Percentiles rank a stretch among this genome's conserved stretches.
phyloP scores from a whole-genome alignment of 495 filamentous ascomycete species.

The Hypoxylon perforatum region DNA sequence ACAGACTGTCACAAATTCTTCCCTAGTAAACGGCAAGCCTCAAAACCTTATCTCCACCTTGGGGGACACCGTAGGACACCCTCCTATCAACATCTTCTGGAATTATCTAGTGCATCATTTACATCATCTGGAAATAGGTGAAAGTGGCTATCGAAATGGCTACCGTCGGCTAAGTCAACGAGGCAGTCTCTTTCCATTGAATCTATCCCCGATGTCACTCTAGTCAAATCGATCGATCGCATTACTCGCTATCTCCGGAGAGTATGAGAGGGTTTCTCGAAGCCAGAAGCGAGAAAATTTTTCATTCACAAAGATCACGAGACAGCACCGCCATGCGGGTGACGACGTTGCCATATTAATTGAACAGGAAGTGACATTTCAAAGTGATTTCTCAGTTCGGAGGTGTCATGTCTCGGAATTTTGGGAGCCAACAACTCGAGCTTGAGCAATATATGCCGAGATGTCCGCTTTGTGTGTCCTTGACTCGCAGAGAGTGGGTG shows the following conservation, averaged over 20 bases:
- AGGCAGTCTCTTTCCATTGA: slow-evolving; percentile 34
- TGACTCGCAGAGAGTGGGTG: slow-evolving; percentile 14
- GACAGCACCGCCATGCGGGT: slow-evolving; percentile 32
- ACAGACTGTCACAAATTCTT: slow-evolving; percentile 10
- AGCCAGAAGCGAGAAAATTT: slow-evolving; percentile 17
- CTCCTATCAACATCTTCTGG: slow-evolving; percentile 7
- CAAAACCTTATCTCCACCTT: slow-evolving; percentile 9
- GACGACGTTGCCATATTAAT: slow-evolving; percentile 19
- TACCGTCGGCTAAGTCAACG: slow-evolving; percentile 43
- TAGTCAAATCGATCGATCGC: slow-evolving; percentile 10
- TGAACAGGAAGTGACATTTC: slow-evolving; percentile 33
- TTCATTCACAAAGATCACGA: slow-evolving; percentile 28
- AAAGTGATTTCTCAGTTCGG: slow-evolving; percentile 35
- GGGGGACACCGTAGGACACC: not conserved
- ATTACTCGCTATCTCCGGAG: slow-evolving; percentile 12
- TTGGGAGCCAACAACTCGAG: slow-evolving; percentile 31
- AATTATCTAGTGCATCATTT: slow-evolving; percentile 6
- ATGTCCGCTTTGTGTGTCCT: slow-evolving; percentile 23
- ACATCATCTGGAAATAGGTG: slow-evolving; percentile 1
- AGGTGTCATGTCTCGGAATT: slow-evolving; percentile 37
- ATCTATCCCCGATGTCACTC: slow-evolving; percentile 9
- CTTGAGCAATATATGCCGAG: slow-evolving; percentile 30
- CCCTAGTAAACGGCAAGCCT: not conserved
- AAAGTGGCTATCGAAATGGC: slow-evolving; percentile 23
- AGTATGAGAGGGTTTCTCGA: slow-evolving; percentile 18